Base-by-base conservation (phyloP, 2,329 filamentous ascomycete species). In the Sordariomycetes sp. region DNA sequence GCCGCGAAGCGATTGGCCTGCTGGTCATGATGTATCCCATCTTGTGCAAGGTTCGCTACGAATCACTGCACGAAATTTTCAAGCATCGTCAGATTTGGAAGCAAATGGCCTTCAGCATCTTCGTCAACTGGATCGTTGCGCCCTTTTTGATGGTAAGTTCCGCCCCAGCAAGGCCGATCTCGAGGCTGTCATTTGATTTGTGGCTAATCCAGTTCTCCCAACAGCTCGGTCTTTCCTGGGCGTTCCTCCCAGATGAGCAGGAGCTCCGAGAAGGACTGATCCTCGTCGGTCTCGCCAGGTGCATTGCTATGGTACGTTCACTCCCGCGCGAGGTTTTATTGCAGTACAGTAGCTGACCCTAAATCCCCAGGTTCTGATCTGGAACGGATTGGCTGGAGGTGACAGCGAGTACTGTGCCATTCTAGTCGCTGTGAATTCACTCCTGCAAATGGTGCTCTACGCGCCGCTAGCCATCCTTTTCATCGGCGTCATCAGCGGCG, bases 21-120 rank as follows among this genome's bases (percentile, higher is more conserved):
- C 68, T 94, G 2, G 78, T 93, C 27, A 94, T 94, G 86, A 94
- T 94, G 85, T 94, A 92, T 49, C 87, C 86, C 0, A 93, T 94
- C 39, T 63, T 94, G 1, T 93, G 85, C 68, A 92, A 92, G 54
- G 82, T 93, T 5, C 75, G 75, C 26, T 92, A 77, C 55, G 86
- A 93, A 53, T 72, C 74, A 0, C 59, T 93, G 8, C 83, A 86
- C 52, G 59, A 71, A 3, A 62, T 86, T 4, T 70, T 92, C 38
- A 54, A 60, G 3, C 64, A 75, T 3, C 64, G 66, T 3, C 63
- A 64, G 1, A 62, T 93, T 3, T 94, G 84, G 86, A 73, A 76
- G 33, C 86, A 94, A 53, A 73, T 94, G n/a, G 63, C 53, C 0
- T 84, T 94, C 46, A 87, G 82, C 37, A 57, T 93, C 4, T 44